Base-by-base conservation (phyloP, 495 filamentous ascomycete genomes). In the Penicillium paxilli region DNA sequence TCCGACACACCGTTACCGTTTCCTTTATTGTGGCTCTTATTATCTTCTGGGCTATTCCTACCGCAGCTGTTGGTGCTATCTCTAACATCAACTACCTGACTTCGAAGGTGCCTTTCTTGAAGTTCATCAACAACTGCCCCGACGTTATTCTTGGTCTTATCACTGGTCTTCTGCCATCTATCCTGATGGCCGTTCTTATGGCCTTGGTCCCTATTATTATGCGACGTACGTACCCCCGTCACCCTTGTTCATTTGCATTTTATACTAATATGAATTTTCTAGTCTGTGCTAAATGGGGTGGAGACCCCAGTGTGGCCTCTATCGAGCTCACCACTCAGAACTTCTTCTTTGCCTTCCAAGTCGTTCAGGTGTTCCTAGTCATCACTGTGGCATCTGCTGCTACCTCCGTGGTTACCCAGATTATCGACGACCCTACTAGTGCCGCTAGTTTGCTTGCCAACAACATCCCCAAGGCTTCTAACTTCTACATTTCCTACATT, bases 401-500 rank as follows among this genome's bases (percentile, higher is more conserved):
- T 2, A 62, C 77, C 23, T 71, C 69, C 55, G 72, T 76, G 6
- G 83, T 83, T 42, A 57, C 68, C n/a, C 41, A 78, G 21, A 92
- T 98, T 57, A 75, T 82, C 37, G 23, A 83, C 0, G 56, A 89
- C 3, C 95, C 94, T 6, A 57, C 64, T 3, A 67, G 63, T 7
- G 86, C 80, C 22, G 75, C 89, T 0, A 73, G 51, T 5, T 72
- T 97, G 47, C 80, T 98, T 10, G 87, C 94, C 12, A 59, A 75
- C 14, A 87, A 88, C 52, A 72, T 98, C 10, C 94, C 94, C 8
- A 84, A 78, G 48, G 83, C 89, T 3, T 92, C 91, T 58, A 97
- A 95, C 73, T 92, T 98, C 71, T 98, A 96, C 73, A 87, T 98
- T 47, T 87, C 89, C 0, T 98, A 96, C 75, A 93, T 98, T 64